Percentiles rank a stretch among this genome's conserved stretches.
Evolutionary conservation across 345 rosid genomes (phyloP).

Genomic region (Ceriops tagal): DNA sequence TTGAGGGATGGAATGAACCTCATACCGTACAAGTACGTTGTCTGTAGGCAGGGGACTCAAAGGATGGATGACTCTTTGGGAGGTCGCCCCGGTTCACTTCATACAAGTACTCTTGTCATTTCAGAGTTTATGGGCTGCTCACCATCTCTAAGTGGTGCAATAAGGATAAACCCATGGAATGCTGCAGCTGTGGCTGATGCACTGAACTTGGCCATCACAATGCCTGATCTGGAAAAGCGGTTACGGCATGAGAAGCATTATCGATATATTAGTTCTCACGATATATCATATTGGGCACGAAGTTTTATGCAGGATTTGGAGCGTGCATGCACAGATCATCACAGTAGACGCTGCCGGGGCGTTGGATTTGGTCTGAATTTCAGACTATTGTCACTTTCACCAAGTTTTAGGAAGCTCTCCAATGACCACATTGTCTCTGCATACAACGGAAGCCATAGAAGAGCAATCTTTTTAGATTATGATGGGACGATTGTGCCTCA

Average conservation of each 20-base stretch:
- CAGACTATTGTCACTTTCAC: constrained; percentile 36
- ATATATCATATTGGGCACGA: constrained; percentile 40
- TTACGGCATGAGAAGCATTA: constrained; percentile 45
- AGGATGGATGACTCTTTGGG: constrained; percentile 33
- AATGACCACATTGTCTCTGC: constrained; percentile 31
- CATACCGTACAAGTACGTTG: constrained; percentile 38
- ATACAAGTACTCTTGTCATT: constrained; percentile 38
- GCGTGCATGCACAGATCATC: constrained; percentile 37
- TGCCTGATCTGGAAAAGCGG: constrained; percentile 32
- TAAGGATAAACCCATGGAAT: constrained; percentile 48
- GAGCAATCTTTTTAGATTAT: constrained; percentile 47
- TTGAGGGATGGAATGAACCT: constrained; percentile 50
- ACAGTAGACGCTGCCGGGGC: constrained; percentile 37
- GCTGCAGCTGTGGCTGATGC: constrained; percentile 43
- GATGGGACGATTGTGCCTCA: constrained; percentile 46
- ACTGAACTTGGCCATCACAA: constrained; percentile 24
- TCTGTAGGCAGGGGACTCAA: constrained; percentile 42
- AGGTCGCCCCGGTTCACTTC: constrained; percentile 15
- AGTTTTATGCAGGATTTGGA: constrained; percentile 46
- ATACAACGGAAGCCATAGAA: constrained; percentile 29
- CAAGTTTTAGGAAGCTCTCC: constrained; percentile 40
- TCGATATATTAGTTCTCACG: constrained; percentile 37
- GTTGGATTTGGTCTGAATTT: constrained; percentile 41
- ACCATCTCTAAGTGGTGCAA: constrained; percentile 48
- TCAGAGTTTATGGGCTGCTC: constrained; percentile 49